phyloP scores from a whole-genome alignment of 2,329 filamentous ascomycete species.

The Davidsoniella australis region DNA sequence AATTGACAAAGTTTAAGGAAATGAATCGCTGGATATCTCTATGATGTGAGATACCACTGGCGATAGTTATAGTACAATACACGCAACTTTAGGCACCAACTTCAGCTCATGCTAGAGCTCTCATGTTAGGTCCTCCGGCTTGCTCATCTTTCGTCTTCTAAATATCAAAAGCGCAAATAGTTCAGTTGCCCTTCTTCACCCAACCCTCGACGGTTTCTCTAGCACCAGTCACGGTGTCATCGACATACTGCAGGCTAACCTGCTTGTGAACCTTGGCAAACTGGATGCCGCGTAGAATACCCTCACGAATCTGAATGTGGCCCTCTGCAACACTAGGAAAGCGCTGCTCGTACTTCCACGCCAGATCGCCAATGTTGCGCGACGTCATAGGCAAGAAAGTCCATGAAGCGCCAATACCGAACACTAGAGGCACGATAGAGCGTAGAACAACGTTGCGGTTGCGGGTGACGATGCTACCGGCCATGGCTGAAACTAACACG shows the following conservation, averaged over 20 bases:
- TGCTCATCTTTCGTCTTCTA: conserved; percentile 2
- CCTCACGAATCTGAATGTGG: conserved; percentile 55
- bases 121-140: too few species aligned
- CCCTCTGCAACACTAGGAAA: conserved; percentile 70
- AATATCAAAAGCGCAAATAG: neutral
- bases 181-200: conserved; percentile 77
- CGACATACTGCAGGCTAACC: conserved; percentile 53
- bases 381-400: conserved; percentile 76
- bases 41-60: conserved; percentile 9
- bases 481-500: conserved; percentile 87
- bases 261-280: conserved; percentile 60
- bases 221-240: conserved; percentile 62
- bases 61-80: conserved; percentile 11
- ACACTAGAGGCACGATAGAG: conserved; percentile 55
- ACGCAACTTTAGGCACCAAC: conserved; percentile 1
- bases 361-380: conserved; percentile 67
- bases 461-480: conserved; percentile 75
- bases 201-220: conserved; percentile 69
- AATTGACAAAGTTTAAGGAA: conserved; percentile 7
- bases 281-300: conserved; percentile 50
- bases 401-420: conserved; percentile 73
- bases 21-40: conserved; percentile 9
- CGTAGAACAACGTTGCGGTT: conserved; percentile 77
- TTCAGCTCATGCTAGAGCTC: neutral
- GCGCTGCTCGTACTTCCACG: conserved; percentile 85